Conservation (phyloP, 129 eudicot species). For the Silybum marianum region DNA sequence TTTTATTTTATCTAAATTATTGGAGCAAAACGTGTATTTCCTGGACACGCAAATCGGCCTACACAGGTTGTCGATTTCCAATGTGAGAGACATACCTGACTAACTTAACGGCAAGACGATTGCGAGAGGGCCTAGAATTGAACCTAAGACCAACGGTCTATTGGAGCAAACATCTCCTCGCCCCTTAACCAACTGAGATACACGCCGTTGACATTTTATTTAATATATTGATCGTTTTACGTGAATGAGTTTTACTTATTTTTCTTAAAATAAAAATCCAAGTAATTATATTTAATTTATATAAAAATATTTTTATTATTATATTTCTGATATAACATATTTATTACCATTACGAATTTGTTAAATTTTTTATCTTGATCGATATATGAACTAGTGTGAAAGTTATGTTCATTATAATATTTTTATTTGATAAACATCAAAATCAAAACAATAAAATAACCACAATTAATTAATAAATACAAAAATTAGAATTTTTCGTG, state of each 20-base stretch:
- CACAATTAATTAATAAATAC: neutral
- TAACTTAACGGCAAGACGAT: too few relatives aligned
- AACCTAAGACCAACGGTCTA: neutral
- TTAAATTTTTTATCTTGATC: neutral
- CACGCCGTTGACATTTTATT: too few relatives aligned
- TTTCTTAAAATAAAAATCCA: neutral
- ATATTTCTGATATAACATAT: too few relatives aligned
- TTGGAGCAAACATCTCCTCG: too few relatives aligned
- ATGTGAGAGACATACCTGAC: too few relatives aligned
- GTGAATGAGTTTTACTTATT: neutral
- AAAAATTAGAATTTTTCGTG: neutral
- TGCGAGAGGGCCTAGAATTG: too few relatives aligned
- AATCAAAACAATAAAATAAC: neutral
- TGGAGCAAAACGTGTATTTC: too few relatives aligned
- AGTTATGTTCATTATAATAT: neutral
- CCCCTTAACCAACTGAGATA: too few relatives aligned
- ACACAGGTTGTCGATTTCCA: too few relatives aligned
- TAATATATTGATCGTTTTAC: neutral
- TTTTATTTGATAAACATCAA: neutral
- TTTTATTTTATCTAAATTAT: neutral
- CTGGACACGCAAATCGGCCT: too few relatives aligned
- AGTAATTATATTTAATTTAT: neutral
- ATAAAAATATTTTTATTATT: neutral
- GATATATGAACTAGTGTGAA: neutral
- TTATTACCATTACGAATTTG: neutral